Percentiles rank a stretch among this genome's conserved stretches.
These are phyloP conservation scores for Fusarium beomiforme DNA, from an alignment of 2,329 filamentous ascomycete genomes.

Conservation along the genomic window DNA sequence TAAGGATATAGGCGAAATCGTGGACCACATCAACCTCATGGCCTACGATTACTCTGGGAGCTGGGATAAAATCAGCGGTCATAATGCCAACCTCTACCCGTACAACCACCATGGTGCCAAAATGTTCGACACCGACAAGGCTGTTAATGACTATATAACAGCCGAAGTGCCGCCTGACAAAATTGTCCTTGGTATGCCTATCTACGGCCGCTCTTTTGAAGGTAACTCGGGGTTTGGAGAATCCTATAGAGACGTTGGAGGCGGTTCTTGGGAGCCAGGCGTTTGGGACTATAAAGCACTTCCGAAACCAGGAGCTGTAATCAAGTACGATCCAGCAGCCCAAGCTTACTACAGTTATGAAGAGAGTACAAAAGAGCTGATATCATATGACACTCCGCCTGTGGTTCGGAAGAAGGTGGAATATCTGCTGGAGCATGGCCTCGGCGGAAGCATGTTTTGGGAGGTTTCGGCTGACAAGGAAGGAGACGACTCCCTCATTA, in stretches of 20 bases:
- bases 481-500: constrained; percentile 24
- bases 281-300: constrained; percentile 34
- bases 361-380: constrained; percentile 15
- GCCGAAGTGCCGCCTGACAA: constrained; percentile 20
- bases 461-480: constrained; percentile 29
- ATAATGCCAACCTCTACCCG: constrained; percentile 52
- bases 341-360: constrained; percentile 36
- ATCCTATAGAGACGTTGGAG: constrained; percentile 19
- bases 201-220: constrained; percentile 33
- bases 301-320: constrained; percentile 20
- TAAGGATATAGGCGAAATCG: background rate
- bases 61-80: constrained; percentile 43
- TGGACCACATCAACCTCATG: constrained; percentile 33
- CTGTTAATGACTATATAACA: constrained; percentile 17
- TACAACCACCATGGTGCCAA: constrained; percentile 2
- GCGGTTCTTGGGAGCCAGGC: constrained; percentile 25
- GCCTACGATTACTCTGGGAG: constrained; percentile 28
- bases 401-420: constrained; percentile 17
- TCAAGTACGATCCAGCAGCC: constrained; percentile 16
- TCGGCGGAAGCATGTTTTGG: constrained; percentile 36
- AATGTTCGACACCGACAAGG: constrained; percentile 15
- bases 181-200: constrained; percentile 29
- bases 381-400: constrained; percentile 26
- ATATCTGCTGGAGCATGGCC: constrained; percentile 16
- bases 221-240: constrained; percentile 20